Evolutionary conservation across 495 filamentous ascomycete species (phyloP), one percentile per base, ranked within the genome.

Genomic region (Aspergillus coremiiformis): DNA sequence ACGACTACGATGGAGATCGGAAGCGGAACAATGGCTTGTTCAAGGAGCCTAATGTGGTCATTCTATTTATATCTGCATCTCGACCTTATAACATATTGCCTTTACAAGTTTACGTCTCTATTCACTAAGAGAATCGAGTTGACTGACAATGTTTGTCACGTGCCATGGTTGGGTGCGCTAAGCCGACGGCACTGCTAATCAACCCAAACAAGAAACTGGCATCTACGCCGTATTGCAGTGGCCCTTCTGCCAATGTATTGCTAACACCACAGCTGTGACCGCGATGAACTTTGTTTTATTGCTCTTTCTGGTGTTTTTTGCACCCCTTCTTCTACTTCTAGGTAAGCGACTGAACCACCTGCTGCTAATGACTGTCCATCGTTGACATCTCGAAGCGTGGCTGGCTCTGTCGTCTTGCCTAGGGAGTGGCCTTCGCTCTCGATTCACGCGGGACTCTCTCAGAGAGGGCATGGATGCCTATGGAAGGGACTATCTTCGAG

Each of bases 381-480:
- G 10, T 63, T 70, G 44, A 71, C 57, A 62, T 43, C 32, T 5
- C 33, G 39, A 55, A 80, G 77, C 63, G 58, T 84, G 74, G 68
- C 68, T 85, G 20, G 76, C 71, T 47, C 60, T 81, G 39, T 83
- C 81, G 19, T 81, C 80, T 19, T 85, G 80, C 57, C 61, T 84
- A 19, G 78, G 80, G 27, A 77, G 77, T 63, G 66, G 71, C 12
- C 69, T 82, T 55, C 75, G 78, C 41, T 63, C 66, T 21, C 68
- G 69, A 32, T 49, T 73, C 30, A 69, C 67, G 42, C 55, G 65
- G 30, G 58, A 61, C n/a, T 61, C 65, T 8, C 50, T 63, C 15
- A 65, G 68, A 21, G 63, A 72, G 14, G 68, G 70, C 3, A 47
- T 70, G 17, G 74, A 71, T 17, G 56, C 72, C 6, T 84, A 77